A percentile compares a stretch with the other conserved stretches of the same genome.
Conservation (phyloP, 2,329 filamentous ascomycete genomes). For the Fusarium praegraminearum region DNA sequence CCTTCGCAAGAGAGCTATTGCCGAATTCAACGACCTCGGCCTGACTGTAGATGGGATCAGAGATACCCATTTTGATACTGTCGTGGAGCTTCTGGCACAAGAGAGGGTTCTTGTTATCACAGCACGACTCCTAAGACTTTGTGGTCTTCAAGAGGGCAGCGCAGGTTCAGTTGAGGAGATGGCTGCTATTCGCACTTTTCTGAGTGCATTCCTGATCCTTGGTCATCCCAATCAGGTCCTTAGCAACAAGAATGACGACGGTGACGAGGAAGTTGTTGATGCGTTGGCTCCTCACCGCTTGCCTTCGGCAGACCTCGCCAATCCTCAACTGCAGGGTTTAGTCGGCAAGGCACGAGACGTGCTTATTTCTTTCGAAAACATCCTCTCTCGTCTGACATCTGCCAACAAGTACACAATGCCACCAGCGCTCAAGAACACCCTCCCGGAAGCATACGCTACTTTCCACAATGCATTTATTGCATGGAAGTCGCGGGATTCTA, state of each 20-base stretch:
- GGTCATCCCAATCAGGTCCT: conserved; percentile 84
- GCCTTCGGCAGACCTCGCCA: conserved; percentile 63
- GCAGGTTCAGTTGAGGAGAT: conserved; percentile 74
- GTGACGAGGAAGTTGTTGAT: conserved; percentile 65
- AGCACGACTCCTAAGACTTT: conserved; percentile 74
- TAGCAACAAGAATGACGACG: conserved; percentile 75
- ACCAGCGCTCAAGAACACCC: conserved; percentile 68
- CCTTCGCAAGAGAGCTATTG: conserved; percentile 69
- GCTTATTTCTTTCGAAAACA: conserved; percentile 81
- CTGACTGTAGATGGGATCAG: conserved; percentile 78
- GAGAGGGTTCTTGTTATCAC: conserved; percentile 75
- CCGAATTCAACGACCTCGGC: conserved; percentile 73
- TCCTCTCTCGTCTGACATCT: conserved; percentile 72
- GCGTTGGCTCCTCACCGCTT: conserved; percentile 49
- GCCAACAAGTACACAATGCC: conserved; percentile 76
- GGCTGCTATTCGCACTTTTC: conserved; percentile 78
- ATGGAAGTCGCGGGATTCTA: conserved; percentile 85
- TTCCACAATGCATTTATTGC: conserved; percentile 85
- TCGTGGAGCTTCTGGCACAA: conserved; percentile 75
- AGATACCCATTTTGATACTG: conserved; percentile 78
- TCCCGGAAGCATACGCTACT: conserved; percentile 77
- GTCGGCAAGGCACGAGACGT: conserved; percentile 83
- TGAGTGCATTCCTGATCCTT: conserved; percentile 83
- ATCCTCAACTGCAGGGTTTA: conserved; percentile 75
- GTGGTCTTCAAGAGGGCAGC: conserved; percentile 75